Percentiles rank a stretch among this genome's conserved stretches.
phyloP scores from a whole-genome alignment of 306 rosid species.

The Fragaria ananassa region DNA sequence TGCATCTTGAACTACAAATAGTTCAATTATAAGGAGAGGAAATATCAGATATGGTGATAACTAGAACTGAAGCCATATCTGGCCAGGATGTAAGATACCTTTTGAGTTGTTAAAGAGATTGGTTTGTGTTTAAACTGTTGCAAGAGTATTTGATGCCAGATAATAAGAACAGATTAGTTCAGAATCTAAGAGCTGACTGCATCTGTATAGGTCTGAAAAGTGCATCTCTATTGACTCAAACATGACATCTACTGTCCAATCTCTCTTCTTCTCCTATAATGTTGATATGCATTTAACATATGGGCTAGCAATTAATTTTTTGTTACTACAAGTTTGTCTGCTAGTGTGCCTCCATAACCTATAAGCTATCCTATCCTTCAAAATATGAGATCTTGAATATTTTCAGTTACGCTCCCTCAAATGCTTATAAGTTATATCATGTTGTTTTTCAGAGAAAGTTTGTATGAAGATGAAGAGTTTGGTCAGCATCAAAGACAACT shows the following conservation, averaged over 20 bases:
- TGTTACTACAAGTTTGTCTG: not conserved
- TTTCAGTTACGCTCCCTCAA: not conserved
- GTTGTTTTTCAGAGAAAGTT: conserved; percentile 64
- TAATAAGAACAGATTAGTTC: not conserved
- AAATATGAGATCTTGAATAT: not conserved
- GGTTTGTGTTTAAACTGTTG: not conserved
- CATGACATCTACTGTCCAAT: no score
- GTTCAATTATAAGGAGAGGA: not conserved
- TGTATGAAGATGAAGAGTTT: conserved; percentile 92
- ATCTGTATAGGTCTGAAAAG: not conserved
- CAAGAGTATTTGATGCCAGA: not conserved
- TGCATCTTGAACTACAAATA: not conserved
- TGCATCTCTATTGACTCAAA: not conserved
- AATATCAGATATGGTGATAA: not conserved
- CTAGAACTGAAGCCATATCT: not conserved
- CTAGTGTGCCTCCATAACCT: not conserved
- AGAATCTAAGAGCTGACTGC: not conserved
- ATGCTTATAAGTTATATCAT: not conserved
- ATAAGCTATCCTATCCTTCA: not conserved
- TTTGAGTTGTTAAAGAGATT: not conserved
- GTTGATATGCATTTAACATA: not conserved
- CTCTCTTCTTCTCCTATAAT: no score
- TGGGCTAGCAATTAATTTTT: not conserved
- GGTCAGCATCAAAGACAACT: conserved; percentile 88
- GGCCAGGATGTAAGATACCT: not conserved